Evolutionary conservation across 2,329 filamentous ascomycete species (phyloP).

Genomic region (Dothiorella sarmentorum): DNA sequence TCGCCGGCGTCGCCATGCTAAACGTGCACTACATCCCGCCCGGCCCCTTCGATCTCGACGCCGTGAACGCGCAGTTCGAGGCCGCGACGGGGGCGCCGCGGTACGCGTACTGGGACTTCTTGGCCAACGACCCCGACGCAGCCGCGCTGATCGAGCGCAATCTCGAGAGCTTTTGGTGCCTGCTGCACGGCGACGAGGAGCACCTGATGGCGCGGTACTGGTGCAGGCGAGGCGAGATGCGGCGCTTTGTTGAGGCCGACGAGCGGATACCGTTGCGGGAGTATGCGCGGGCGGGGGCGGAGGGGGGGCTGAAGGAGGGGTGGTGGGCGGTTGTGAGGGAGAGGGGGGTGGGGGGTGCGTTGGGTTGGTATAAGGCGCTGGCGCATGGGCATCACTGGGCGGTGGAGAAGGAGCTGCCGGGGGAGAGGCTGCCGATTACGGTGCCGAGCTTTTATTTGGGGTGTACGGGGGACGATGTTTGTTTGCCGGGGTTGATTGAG

Average conservation of each 20-base stretch:
- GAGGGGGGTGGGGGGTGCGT: conserved; percentile 35
- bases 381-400: conserved; percentile 27
- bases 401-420: conserved; percentile 27
- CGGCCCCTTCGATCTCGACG: conserved; percentile 37
- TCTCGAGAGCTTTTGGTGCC: conserved; percentile 38
- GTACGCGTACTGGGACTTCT: conserved; percentile 48
- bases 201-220: conserved; percentile 37
- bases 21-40: conserved; percentile 44
- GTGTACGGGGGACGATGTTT: conserved; percentile 34
- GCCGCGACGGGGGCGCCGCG: conserved; percentile 37
- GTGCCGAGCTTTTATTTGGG: conserved; percentile 39
- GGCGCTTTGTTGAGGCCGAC: conserved; percentile 25
- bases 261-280: conserved; percentile 24
- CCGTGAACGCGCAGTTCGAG: conserved; percentile 31
- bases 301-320: conserved; percentile 29
- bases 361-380: conserved; percentile 39
- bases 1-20: conserved; percentile 41
- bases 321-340: conserved; percentile 36
- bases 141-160: conserved; percentile 38
- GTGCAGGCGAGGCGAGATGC: conserved; percentile 36
- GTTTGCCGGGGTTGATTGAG: conserved; percentile 31
- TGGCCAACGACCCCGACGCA: conserved; percentile 38
- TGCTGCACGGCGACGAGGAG: conserved; percentile 32
- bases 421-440: conserved; percentile 27
- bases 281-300: conserved; percentile 29